Evolutionary conservation across 148 eudicot genomes (phyloP), one percentile per base, ranked within the genome.

Genomic region (Amaranthus palmeri): DNA sequence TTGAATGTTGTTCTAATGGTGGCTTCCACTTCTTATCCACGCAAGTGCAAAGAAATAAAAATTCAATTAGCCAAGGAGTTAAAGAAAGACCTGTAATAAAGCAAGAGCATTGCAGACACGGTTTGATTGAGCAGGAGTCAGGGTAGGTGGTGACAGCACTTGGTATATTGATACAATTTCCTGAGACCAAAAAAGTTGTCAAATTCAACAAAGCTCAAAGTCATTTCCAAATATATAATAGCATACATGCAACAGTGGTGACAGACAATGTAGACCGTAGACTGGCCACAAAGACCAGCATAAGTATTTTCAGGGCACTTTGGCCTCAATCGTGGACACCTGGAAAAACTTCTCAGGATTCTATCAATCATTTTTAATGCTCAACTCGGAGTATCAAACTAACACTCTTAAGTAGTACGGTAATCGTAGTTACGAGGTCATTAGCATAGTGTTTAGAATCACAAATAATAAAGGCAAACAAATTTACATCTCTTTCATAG

Each of bases 81-180:
- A 3, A 50, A 46, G 47, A 65, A 54, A 4, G 54, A 89, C 98
- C 92, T 93, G 96, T 74, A 90, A 92, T 54, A 93, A 81, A 62
- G 98, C 98, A 61, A 93, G 96, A 54, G 98, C 98, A 81, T 93
- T 90, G 85, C 98, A 93, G 71, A 93, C 98, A 70, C 96, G 90
- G 77, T 93, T 93, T 43, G 98, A 93, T 75, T 90, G 96, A 8
- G 88, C 92, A 47, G 96, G 95, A 78, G 83, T 87, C 63, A 93
- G 84, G 71, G 77, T 82, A 73, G 98, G 96, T 7, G 98, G 96
- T 11, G 98, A 93, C 58, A 93, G 75, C 68, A 90, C 90, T 11
- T 92, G 95, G 80, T 93, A 93, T 62, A 93, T 93, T 5, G 92
- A 90, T 54, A 93, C 92, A 74, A 93, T 93, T 81, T 93, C 96